phyloP scores from a whole-genome alignment of 2,329 filamentous ascomycete species.

The Penicillium sp. region DNA sequence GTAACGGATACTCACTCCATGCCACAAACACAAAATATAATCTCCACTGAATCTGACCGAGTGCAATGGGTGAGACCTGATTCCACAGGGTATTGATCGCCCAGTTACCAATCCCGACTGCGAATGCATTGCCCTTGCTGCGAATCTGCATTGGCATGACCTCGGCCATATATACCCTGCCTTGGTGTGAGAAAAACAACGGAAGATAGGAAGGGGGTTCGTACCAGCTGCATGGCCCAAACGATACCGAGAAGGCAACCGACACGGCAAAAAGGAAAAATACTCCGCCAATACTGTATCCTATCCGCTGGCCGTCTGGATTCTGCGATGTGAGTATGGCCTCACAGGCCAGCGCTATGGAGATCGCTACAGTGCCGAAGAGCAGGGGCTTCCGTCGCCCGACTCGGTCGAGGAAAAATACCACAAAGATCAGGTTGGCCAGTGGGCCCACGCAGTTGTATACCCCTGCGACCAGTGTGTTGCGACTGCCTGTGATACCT shows the following conservation, averaged over 20 bases:
- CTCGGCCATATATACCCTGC: slow-evolving; percentile 67
- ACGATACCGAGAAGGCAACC: slow-evolving; percentile 60
- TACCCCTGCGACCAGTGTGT: slow-evolving; percentile 58
- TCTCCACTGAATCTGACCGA: slow-evolving; percentile 51
- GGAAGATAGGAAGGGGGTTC: neutral
- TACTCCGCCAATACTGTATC: slow-evolving; percentile 60
- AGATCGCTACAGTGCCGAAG: slow-evolving; percentile 56
- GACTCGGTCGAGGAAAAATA: slow-evolving; percentile 56
- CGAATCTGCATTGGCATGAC: slow-evolving; percentile 68
- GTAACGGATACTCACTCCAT: slow-evolving; percentile 40
- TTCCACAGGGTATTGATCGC: slow-evolving; percentile 60
- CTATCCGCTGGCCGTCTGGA: slow-evolving; percentile 40
- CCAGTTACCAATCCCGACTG: slow-evolving; percentile 61
- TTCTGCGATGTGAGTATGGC: slow-evolving; percentile 58
- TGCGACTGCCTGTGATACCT: slow-evolving; percentile 56
- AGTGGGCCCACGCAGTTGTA: slow-evolving; percentile 60
- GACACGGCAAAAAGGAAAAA: slow-evolving; percentile 67
- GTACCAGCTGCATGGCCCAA: slow-evolving; percentile 49
- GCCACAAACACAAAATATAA: slow-evolving; percentile 61
- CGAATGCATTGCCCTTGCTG: slow-evolving; percentile 58
- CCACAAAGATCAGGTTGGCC: slow-evolving; percentile 51
- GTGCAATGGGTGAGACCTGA: slow-evolving; percentile 57
- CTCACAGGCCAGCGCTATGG: slow-evolving; percentile 60
- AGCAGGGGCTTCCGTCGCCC: slow-evolving; percentile 55
- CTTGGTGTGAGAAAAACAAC: slow-evolving; percentile 14